Conservation (phyloP, 306 rosid species). For the Quercus bicolor region DNA sequence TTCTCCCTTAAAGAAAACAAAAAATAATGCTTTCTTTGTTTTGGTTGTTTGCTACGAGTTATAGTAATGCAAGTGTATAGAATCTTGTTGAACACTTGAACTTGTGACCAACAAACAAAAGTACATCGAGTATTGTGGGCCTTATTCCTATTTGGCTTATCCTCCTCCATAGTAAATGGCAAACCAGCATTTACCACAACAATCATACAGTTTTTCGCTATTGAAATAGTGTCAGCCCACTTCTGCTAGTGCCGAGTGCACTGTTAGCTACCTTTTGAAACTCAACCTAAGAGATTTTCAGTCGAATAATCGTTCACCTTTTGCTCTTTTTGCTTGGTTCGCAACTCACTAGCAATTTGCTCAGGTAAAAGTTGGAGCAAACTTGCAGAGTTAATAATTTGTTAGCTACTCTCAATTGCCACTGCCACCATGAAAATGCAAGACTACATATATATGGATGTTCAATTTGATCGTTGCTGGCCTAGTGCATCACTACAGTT, state of each 20-base stretch:
- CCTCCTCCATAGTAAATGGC: not conserved
- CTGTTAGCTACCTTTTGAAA: not conserved
- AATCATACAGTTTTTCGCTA: not conserved
- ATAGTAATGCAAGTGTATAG: conserved; percentile 9
- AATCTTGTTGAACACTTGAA: conserved; percentile 2
- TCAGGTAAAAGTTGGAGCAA: not conserved
- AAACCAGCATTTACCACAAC: not conserved
- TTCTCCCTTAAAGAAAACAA: conserved; percentile 18
- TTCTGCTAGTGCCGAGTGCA: not conserved
- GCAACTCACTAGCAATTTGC: not conserved
- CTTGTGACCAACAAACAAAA: conserved; percentile 14
- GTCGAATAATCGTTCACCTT: not conserved
- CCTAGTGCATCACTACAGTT: too few relatives aligned
- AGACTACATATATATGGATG: too few relatives aligned
- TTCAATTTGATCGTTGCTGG: too few relatives aligned
- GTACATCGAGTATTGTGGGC: not conserved
- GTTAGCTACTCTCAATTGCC: not conserved
- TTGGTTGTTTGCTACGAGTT: not conserved
- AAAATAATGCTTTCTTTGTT: conserved; percentile 5
- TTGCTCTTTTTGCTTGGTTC: too few relatives aligned
- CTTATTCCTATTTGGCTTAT: not conserved
- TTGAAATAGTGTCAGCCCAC: not conserved
- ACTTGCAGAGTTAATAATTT: not conserved
- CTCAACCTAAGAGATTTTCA: not conserved
- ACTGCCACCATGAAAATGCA: too few relatives aligned